These are phyloP conservation scores for Cercospora sp. DNA, from an alignment of 2,329 filamentous ascomycete species.

Conservation along the genomic window DNA sequence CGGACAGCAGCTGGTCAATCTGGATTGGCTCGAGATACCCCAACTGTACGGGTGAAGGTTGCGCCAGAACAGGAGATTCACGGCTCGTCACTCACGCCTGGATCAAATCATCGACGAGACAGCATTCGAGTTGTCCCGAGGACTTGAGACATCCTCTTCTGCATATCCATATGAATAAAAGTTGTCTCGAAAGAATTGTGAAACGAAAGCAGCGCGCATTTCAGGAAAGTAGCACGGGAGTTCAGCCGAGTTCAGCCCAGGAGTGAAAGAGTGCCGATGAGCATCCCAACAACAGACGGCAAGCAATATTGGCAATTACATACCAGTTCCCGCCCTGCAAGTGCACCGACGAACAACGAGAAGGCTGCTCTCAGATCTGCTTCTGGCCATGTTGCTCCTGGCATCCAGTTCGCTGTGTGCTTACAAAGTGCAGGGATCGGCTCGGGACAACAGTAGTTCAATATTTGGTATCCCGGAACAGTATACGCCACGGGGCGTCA, in stretches of 20 bases:
- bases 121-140: background rate
- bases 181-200: background rate
- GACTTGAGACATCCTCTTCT: background rate
- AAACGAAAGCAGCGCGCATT: background rate
- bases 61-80: background rate
- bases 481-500: background rate
- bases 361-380: background rate
- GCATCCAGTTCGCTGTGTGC: background rate
- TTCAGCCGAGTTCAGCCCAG: background rate
- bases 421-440: background rate
- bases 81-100: background rate
- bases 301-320: background rate
- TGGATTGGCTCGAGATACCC: slow-evolving; percentile 31
- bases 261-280: background rate
- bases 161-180: background rate
- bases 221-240: background rate
- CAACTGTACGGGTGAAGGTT: slow-evolving; percentile 18
- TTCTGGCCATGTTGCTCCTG: background rate
- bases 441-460: background rate
- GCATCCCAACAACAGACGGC: background rate
- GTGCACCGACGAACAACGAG: background rate
- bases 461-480: background rate
- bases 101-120: background rate
- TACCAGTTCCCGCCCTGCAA: background rate
- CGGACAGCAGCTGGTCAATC: slow-evolving; percentile 30